Percentiles rank a stretch among this genome's conserved stretches.
Conservation (phyloP, 2,329 filamentous ascomycete genomes). For the Penicillium sp. region DNA sequence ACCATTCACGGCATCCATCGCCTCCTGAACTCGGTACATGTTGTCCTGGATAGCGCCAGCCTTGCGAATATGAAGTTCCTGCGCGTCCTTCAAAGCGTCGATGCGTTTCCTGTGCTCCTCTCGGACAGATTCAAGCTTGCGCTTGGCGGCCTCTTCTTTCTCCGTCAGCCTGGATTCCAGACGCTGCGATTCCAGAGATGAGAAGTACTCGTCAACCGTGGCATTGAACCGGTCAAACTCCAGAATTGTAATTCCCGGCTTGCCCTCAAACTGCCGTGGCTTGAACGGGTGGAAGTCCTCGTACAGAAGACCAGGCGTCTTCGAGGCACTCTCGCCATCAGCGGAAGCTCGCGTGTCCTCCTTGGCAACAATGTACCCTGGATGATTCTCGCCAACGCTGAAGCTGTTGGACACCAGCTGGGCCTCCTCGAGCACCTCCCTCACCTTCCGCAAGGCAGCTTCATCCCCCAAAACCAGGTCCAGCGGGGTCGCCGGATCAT, state of each 20-base stretch:
- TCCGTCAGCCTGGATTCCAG: constrained; percentile 81
- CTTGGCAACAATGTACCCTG: constrained; percentile 87
- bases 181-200: constrained; percentile 91
- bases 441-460: constrained; percentile 64
- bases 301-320: constrained; percentile 63
- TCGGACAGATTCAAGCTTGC: constrained; percentile 81
- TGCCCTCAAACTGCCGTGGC: constrained; percentile 74
- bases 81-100: constrained; percentile 77
- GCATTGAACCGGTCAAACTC: constrained; percentile 86
- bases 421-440: constrained; percentile 70
- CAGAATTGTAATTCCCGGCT: constrained; percentile 67
- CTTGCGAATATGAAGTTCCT: constrained; percentile 82
- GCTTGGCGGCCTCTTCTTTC: constrained; percentile 76
- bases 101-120: constrained; percentile 83
- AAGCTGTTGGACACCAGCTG: constrained; percentile 69
- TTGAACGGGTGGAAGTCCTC: constrained; percentile 95
- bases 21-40: constrained; percentile 86
- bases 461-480: constrained; percentile 71
- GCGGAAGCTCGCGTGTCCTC: constrained; percentile 42
- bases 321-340: constrained; percentile 39
- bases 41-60: constrained; percentile 91
- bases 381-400: constrained; percentile 64
- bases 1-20: constrained; percentile 87
- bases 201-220: constrained; percentile 96
- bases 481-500: constrained; percentile 69